Evolutionary conservation across 768 basidiomycete species (phyloP).

Genomic region (Mycena latifolia): DNA sequence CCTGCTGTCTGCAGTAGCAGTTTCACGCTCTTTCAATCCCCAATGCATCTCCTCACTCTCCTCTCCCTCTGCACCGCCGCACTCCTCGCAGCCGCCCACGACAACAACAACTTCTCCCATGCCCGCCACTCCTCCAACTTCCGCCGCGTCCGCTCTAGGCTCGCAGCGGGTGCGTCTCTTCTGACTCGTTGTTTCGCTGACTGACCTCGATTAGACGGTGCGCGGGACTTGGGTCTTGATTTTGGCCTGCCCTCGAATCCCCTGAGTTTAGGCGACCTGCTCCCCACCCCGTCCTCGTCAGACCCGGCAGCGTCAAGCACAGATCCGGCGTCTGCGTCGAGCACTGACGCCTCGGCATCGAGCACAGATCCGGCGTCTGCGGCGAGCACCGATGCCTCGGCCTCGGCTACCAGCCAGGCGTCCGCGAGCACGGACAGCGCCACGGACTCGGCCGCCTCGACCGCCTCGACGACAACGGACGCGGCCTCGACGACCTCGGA

Average conservation of each 20-base stretch:
- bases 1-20: conserved; percentile 21
- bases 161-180: not conserved
- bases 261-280: too few species aligned
- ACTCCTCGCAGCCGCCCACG: conserved; percentile 29
- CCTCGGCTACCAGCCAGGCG: too few species aligned
- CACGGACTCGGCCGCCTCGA: not conserved
- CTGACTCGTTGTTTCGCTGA: too few species aligned
- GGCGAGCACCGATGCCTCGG: too few species aligned
- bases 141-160: not conserved
- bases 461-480: not conserved
- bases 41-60: conserved; percentile 32
- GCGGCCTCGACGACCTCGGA: conserved; percentile 63
- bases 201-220: not conserved
- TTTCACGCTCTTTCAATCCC: conserved; percentile 22
- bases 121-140: conserved; percentile 4
- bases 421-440: not conserved
- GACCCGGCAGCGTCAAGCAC: too few species aligned
- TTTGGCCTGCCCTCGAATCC: too few species aligned
- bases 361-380: too few species aligned
- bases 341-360: too few species aligned
- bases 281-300: too few species aligned
- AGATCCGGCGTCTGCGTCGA: too few species aligned
- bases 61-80: conserved; percentile 19
- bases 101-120: conserved; percentile 36
- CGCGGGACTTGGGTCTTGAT: not conserved